phyloP scores from a whole-genome alignment of 345 rosid species.

The Ceriops zippeliana region DNA sequence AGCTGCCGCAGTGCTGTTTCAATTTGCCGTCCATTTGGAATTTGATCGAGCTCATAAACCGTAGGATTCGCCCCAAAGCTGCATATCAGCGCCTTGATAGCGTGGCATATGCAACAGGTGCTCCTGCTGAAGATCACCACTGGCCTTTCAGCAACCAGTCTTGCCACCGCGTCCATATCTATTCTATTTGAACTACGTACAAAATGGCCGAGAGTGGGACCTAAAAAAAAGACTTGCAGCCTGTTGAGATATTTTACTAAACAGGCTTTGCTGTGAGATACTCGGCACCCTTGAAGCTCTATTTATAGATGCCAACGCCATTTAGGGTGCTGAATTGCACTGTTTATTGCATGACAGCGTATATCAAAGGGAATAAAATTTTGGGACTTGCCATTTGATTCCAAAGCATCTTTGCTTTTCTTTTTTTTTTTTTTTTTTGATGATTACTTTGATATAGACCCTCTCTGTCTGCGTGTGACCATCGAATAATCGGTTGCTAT shows the following conservation, averaged over 20 bases:
- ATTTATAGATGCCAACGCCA: constrained; percentile 23
- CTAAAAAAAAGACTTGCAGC: neutral
- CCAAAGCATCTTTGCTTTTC: constrained; percentile 3
- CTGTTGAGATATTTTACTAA: neutral
- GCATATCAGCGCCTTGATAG: constrained; percentile 54
- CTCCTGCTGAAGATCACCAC: constrained; percentile 88
- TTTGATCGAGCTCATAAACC: constrained; percentile 64
- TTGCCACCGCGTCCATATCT: constrained; percentile 42
- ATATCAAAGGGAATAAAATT: constrained; percentile 12
- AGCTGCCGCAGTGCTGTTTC: constrained; percentile 58
- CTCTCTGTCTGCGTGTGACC: neutral
- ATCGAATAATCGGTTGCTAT: neutral
- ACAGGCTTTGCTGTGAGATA: constrained; percentile 4
- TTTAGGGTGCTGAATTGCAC: neutral
- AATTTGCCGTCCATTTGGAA: constrained; percentile 48
- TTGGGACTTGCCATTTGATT: constrained; percentile 13
- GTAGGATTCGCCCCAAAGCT: constrained; percentile 74
- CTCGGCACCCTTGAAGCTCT: constrained; percentile 11
- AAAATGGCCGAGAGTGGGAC: neutral
- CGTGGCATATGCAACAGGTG: constrained; percentile 71
- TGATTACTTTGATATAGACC: constrained; percentile 12
- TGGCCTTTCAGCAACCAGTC: constrained; percentile 61
- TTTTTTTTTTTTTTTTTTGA: neutral
- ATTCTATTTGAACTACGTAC: neutral
- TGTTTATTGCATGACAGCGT: constrained; percentile 1